phyloP scores from a whole-genome alignment of 192 early-diverging fungal species.

The Backusella parvicylindrica region DNA sequence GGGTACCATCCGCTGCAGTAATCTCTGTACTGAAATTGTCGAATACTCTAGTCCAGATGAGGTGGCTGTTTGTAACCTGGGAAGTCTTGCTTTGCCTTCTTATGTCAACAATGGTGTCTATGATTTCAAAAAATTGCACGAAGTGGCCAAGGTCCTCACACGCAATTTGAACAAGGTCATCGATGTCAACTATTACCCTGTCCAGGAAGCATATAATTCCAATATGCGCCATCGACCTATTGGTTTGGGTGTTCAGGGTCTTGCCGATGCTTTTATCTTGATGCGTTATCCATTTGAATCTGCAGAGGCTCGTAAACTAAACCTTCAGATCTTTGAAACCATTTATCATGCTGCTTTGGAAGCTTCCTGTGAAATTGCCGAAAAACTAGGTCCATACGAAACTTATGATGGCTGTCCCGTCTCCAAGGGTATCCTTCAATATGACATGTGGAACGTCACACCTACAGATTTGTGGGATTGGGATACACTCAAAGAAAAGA shows the following conservation, averaged over 20 bases:
- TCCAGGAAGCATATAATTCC: constrained; percentile 77
- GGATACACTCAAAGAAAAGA: constrained; percentile 73
- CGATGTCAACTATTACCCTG: constrained; percentile 96
- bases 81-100: constrained; percentile 85
- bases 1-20: constrained; percentile 97
- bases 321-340: constrained; percentile 91
- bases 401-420: constrained; percentile 87
- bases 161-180: constrained; percentile 97
- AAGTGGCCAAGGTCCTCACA: constrained; percentile 81
- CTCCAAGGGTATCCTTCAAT: constrained; percentile 87
- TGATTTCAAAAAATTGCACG: constrained; percentile 84
- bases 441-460: constrained; percentile 88
- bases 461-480: constrained; percentile 90
- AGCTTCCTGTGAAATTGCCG: constrained; percentile 88
- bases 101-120: constrained; percentile 66
- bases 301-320: constrained; percentile 73
- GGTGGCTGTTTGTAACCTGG: constrained; percentile 97
- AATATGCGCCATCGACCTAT: constrained; percentile 96
- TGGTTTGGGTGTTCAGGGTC: constrained; percentile 95
- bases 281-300: constrained; percentile 96
- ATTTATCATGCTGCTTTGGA: constrained; percentile 95
- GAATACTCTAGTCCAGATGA: constrained; percentile 95
- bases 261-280: constrained; percentile 96
- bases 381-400: constrained; percentile 75
- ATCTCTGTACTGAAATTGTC: constrained; percentile 98